Conservation (phyloP, 305 asterid genomes). For the Fraxinus ornus region DNA sequence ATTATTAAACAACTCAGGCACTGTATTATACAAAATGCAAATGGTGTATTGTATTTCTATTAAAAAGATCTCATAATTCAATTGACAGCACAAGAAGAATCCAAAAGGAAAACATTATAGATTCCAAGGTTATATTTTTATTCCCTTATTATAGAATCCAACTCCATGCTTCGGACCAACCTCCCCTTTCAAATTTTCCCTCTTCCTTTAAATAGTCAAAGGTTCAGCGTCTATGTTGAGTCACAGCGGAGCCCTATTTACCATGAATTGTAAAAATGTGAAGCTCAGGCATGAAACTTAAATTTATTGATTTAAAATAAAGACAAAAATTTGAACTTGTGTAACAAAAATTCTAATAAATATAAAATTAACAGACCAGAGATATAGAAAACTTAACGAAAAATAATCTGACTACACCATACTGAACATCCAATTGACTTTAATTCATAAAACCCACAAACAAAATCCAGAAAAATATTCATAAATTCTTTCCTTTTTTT, state of each 20-base stretch:
- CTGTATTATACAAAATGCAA: neutral
- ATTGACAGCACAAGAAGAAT: neutral
- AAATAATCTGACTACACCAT: conserved; percentile 1
- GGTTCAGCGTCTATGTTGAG: neutral
- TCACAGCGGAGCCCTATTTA: neutral
- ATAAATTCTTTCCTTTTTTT: neutral
- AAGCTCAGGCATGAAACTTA: neutral
- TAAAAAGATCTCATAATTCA: neutral
- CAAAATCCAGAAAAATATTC: neutral
- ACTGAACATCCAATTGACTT: neutral
- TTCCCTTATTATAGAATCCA: neutral
- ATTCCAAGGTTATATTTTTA: neutral
- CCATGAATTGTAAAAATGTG: neutral
- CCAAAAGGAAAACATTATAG: neutral
- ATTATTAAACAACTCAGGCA: neutral
- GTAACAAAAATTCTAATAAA: neutral
- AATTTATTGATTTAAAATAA: neutral
- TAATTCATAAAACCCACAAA: conserved; percentile 5
- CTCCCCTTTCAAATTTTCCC: neutral
- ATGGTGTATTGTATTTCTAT: neutral
- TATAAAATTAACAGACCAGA: neutral
- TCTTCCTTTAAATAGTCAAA: neutral
- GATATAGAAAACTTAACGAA: neutral
- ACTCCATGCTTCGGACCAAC: neutral
- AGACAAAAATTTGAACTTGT: neutral